These are phyloP conservation scores for Maudiozyma serrabonitensis DNA, from an alignment of 805 yeast genomes.

Conservation along the genomic window DNA sequence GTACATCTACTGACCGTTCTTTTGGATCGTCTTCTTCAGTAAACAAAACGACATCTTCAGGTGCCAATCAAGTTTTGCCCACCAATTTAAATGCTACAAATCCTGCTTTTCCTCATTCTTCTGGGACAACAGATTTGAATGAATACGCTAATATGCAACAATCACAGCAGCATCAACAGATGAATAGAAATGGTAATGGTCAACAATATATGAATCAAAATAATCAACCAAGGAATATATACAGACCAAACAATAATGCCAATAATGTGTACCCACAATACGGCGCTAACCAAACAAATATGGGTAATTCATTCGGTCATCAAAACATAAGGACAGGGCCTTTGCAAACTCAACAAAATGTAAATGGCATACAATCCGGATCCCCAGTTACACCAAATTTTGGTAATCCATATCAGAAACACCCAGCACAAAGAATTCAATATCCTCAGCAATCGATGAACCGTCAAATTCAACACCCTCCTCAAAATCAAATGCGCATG, in stretches of 20 bases:
- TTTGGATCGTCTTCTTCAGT: neutral
- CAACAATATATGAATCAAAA: neutral
- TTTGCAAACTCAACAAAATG: neutral
- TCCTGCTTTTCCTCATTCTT: slow-evolving; percentile 1
- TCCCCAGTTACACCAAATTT: neutral
- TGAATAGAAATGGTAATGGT: neutral
- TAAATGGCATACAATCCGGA: neutral
- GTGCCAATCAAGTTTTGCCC: neutral
- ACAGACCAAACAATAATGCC: neutral
- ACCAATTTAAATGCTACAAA: neutral
- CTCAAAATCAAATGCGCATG: neutral
- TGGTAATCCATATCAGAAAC: neutral
- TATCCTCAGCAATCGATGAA: neutral
- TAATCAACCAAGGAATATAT: neutral
- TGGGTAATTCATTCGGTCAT: neutral
- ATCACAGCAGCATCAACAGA: neutral
- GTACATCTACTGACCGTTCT: neutral
- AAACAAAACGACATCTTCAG: neutral
- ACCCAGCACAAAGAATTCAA: neutral
- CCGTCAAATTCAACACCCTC: neutral
- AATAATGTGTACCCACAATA: neutral
- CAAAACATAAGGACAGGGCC: neutral
- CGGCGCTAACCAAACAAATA: neutral
- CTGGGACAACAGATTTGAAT: neutral
- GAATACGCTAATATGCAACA: neutral